phyloP scores from a whole-genome alignment of 1,139 yeast genomes.

The Saccharomyces hybrid region DNA sequence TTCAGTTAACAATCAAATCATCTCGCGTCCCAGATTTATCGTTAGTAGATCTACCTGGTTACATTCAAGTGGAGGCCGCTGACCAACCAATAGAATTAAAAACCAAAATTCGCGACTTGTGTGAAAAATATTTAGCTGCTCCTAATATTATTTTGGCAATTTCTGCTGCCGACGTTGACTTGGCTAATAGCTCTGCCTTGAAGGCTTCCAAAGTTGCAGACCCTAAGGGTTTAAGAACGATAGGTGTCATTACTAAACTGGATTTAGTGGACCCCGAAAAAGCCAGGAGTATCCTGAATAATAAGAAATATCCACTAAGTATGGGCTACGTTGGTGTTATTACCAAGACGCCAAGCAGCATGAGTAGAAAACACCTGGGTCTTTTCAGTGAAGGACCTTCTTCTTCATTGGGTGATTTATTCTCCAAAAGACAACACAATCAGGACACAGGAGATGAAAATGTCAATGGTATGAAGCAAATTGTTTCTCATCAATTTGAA shows the following conservation, averaged over 20 bases:
- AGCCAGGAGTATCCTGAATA: slow-evolving; percentile 63
- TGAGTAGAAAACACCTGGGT: background rate
- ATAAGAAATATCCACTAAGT: slow-evolving; percentile 76
- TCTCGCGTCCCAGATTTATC: slow-evolving; percentile 92
- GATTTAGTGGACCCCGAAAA: slow-evolving; percentile 75
- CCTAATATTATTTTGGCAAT: slow-evolving; percentile 95
- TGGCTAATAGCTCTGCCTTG: slow-evolving; percentile 95
- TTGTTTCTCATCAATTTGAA: slow-evolving; percentile 62
- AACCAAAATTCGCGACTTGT: slow-evolving; percentile 65
- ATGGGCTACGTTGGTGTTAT: slow-evolving; percentile 99
- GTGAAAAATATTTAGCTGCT: slow-evolving; percentile 77
- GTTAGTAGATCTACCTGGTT: slow-evolving; percentile 93
- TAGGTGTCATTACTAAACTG: slow-evolving; percentile 91
- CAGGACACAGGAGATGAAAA: slow-evolving; percentile 2
- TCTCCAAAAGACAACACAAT: slow-evolving; percentile 17
- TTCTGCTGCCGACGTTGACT: slow-evolving; percentile 95
- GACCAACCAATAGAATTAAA: slow-evolving; percentile 89
- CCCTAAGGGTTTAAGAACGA: slow-evolving; percentile 93
- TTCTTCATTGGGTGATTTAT: slow-evolving; percentile 29
- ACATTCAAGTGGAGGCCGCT: slow-evolving; percentile 92
- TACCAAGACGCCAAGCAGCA: slow-evolving; percentile 55
- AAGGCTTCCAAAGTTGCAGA: slow-evolving; percentile 96
- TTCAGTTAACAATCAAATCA: slow-evolving; percentile 81
- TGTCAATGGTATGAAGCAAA: slow-evolving; percentile 10
- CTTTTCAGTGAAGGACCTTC: slow-evolving; percentile 17